Conservation (phyloP, 129 eudicot genomes). For the Lactuca sativa region DNA sequence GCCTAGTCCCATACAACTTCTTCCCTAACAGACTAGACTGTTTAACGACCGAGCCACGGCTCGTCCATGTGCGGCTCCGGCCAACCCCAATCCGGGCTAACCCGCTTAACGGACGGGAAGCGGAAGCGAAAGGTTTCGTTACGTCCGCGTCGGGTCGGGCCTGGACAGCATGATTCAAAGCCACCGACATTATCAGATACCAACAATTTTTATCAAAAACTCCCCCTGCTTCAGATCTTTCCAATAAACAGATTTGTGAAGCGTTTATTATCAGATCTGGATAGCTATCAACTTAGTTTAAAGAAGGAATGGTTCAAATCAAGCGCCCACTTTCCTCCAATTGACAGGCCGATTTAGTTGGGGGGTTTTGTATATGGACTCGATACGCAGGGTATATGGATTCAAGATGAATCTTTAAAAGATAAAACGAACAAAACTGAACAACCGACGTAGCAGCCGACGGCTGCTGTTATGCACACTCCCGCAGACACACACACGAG, state of each 20-base stretch:
- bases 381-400: background rate
- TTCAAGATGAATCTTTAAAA: background rate
- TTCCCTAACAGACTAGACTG: slow-evolving; percentile 42
- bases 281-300: background rate
- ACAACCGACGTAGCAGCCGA: slow-evolving; percentile 10
- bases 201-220: background rate
- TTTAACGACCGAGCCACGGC: slow-evolving; percentile 32
- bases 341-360: slow-evolving; percentile 4
- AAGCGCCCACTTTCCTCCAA: background rate
- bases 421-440: slow-evolving; percentile 14
- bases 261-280: slow-evolving; percentile 24
- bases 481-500: background rate
- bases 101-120: slow-evolving; percentile 12
- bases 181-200: slow-evolving; percentile 57
- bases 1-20: slow-evolving; percentile 40
- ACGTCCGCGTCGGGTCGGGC: slow-evolving; percentile 30
- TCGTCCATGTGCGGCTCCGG: slow-evolving; percentile 18
- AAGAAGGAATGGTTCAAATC: background rate
- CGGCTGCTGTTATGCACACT: slow-evolving; percentile 20
- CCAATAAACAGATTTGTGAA: background rate
- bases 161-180: slow-evolving; percentile 49
- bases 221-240: slow-evolving; percentile 6
- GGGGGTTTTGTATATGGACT: background rate
- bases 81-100: slow-evolving; percentile 34
- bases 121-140: background rate